These are phyloP conservation scores for Xylariales sp. DNA, from an alignment of 2,329 filamentous ascomycete genomes.

Conservation along the genomic window DNA sequence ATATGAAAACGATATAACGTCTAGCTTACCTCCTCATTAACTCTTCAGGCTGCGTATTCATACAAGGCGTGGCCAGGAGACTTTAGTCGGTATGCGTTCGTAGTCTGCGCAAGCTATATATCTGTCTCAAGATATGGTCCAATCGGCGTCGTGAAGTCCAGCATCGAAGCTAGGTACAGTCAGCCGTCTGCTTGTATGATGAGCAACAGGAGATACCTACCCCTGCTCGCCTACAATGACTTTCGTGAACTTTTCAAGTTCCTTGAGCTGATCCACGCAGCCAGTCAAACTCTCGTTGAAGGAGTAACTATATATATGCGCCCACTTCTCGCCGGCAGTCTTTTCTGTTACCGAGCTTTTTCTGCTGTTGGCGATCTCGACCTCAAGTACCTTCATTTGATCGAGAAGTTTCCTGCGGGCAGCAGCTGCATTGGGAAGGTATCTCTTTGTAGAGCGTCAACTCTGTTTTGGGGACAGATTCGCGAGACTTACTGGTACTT, in stretches of 20 bases:
- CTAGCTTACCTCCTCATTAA: too few species aligned
- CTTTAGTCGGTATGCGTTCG: too few species aligned
- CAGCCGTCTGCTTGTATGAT: background rate
- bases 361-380: conserved; percentile 25
- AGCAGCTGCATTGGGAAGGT: conserved; percentile 51
- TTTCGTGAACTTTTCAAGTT: conserved; percentile 52
- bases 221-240: conserved; percentile 52
- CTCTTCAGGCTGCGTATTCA: too few species aligned
- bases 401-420: conserved; percentile 48
- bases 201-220: conserved; percentile 20
- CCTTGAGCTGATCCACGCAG: conserved; percentile 49
- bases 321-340: conserved; percentile 42
- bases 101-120: background rate
- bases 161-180: conserved; percentile 1
- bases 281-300: conserved; percentile 50
- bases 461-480: too few species aligned
- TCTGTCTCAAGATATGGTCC: conserved; percentile 2
- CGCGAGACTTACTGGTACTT: conserved; percentile 43
- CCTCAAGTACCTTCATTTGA: conserved; percentile 44
- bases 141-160: background rate
- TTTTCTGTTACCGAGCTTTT: conserved; percentile 20
- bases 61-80: too few species aligned
- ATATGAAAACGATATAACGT: too few species aligned
- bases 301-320: conserved; percentile 52
- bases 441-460: conserved; percentile 30